Evolutionary conservation across 2,329 filamentous ascomycete species (phyloP).

Genomic region (Grosmannia clavigera): DNA sequence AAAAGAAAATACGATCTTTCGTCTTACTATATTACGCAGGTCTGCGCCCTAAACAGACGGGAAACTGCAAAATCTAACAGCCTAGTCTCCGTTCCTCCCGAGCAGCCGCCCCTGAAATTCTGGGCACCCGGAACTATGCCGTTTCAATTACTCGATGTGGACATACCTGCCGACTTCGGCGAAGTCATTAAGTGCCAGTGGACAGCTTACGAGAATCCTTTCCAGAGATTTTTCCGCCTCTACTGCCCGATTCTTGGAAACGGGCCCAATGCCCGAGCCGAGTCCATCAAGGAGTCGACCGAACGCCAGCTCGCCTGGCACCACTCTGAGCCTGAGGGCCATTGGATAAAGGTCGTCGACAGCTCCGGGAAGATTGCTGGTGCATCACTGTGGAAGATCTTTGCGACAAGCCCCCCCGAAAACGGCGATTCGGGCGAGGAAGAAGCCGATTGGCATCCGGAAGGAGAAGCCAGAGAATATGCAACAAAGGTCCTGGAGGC

Average conservation of each 20-base stretch:
- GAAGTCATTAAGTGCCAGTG: background rate
- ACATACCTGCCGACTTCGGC: background rate
- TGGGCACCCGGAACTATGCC: background rate
- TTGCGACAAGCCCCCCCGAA: background rate
- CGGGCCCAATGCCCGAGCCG: background rate
- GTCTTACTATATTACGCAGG: too few relatives aligned
- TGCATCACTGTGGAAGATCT: background rate
- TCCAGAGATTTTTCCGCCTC: background rate
- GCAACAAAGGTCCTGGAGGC: background rate
- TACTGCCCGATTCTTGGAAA: background rate
- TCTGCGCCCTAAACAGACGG: too few relatives aligned
- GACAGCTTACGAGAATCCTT: background rate
- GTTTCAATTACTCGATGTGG: background rate
- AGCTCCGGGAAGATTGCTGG: background rate
- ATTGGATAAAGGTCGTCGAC: constrained; percentile 2
- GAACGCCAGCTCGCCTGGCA: background rate
- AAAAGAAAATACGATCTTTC: too few relatives aligned
- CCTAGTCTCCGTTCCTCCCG: background rate
- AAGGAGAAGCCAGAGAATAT: constrained; percentile 1
- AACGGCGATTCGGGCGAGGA: background rate
- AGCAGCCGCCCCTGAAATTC: background rate
- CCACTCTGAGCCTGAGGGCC: background rate
- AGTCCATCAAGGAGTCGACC: background rate
- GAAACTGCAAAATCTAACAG: background rate
- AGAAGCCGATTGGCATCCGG: background rate